Percentiles rank a stretch among this genome's conserved stretches.
Conservation (phyloP, 73 alveolate species). For the Durusdinium trenchii region DNA sequence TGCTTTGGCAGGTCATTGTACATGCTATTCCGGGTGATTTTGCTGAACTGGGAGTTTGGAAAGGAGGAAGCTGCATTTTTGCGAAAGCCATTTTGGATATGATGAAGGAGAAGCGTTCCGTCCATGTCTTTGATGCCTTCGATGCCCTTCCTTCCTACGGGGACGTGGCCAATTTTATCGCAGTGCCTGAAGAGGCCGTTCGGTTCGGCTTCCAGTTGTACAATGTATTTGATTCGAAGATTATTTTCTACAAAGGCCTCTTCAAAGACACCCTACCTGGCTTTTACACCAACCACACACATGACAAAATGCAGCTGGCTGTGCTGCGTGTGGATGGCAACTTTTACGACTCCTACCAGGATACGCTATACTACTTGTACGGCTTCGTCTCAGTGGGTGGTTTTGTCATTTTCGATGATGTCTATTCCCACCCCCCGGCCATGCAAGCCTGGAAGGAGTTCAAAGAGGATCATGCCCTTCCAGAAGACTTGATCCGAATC, state of each 20-base stretch:
- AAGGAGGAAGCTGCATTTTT: constrained; percentile 47
- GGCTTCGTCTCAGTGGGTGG: constrained; percentile 38
- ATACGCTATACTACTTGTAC: constrained; percentile 20
- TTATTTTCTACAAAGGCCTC: background rate
- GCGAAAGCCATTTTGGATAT: constrained; percentile 19
- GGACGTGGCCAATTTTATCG: background rate
- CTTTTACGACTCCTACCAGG: constrained; percentile 53
- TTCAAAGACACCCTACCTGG: background rate
- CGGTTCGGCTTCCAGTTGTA: background rate
- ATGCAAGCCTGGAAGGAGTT: constrained; percentile 32
- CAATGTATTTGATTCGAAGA: background rate
- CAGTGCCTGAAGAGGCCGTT: background rate
- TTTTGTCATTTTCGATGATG: constrained; percentile 5
- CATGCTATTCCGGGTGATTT: constrained; percentile 15
- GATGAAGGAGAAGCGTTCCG: background rate
- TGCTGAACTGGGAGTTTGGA: constrained; percentile 37
- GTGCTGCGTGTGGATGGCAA: constrained; percentile 17
- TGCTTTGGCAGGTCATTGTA: background rate
- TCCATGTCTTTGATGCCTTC: constrained; percentile 19
- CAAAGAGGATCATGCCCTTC: constrained; percentile 18
- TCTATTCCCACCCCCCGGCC: background rate
- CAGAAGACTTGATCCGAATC: background rate
- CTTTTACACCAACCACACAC: background rate
- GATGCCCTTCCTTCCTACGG: background rate
- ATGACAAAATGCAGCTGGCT: background rate